Conservation (phyloP, 2,329 filamentous ascomycete genomes). For the Aspergillus sp. region DNA sequence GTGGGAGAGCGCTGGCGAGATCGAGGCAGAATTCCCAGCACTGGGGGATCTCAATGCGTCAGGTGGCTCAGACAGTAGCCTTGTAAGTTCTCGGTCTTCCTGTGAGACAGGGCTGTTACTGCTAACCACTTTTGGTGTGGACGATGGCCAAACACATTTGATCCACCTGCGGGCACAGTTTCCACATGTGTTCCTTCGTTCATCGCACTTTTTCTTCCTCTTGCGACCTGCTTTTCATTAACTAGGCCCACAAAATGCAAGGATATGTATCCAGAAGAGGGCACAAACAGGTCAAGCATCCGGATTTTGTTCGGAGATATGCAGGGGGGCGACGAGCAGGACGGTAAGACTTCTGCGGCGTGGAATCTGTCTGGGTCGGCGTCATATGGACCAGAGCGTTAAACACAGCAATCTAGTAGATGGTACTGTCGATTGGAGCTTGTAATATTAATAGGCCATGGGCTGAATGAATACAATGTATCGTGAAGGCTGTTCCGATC, state of each 20-base stretch:
- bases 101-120: not conserved
- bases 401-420: not conserved
- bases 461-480: too few species aligned
- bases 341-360: constrained; percentile 10
- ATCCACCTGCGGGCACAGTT: constrained; percentile 17
- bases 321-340: constrained; percentile 22
- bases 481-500: too few species aligned
- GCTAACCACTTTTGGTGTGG: too few species aligned
- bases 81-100: too few species aligned
- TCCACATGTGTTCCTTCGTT: constrained; percentile 12
- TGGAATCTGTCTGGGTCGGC: constrained; percentile 28
- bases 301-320: constrained; percentile 25
- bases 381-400: too few species aligned
- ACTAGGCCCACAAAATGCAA: not conserved
- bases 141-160: constrained; percentile 16
- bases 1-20: not conserved
- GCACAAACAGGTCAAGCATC: constrained; percentile 24
- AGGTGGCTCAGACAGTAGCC: too few species aligned
- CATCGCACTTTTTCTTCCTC: constrained; percentile 28
- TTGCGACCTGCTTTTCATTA: constrained; percentile 12
- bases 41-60: too few species aligned
- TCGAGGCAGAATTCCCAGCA: too few species aligned
- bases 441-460: constrained; percentile 32
- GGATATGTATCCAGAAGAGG: not conserved
- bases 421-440: constrained; percentile 1